Base-by-base conservation (phyloP, 2,329 filamentous ascomycete species). In the Akanthomyces uredinophilus region DNA sequence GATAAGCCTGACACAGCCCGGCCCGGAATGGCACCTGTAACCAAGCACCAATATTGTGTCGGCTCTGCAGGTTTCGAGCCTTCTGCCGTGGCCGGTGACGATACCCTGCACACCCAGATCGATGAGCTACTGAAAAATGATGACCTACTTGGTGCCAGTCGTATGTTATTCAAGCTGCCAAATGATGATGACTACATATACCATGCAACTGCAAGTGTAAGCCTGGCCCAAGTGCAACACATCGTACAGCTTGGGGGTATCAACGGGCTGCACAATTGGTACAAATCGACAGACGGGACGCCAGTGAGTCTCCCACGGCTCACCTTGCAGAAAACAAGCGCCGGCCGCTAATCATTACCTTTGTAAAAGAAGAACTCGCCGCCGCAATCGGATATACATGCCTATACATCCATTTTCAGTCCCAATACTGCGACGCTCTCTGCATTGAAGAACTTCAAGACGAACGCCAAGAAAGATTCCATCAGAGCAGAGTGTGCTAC, bases 381-480 rank as follows among this genome's bases (percentile, higher is more conserved):
- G 7, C 76, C 82, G 1, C 74, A 73, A 50, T 67, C 79, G 60
- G 89, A 92, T 68, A 81, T 88, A 62, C 79, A 82, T 49, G 83
- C 88, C 20, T 92, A 92, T 76, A 81, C 84, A 43, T 77, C 82
- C 53, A 79, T 92, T 69, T 92, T 91, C 77, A 78, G 77, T 37
- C 81, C 88, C 1, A 75, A 79, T 1, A 86, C 85, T 4, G 78
- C 79, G 14, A 87, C 87, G 2, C 68, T 80, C 5, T 85, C 87
- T 62, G 83, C 87, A 13, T 79, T 92, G 16, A 87, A 80, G 64
- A 82, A 81, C 54, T 82, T 90, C 68, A 74, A 74, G 53, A 80
- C 87, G 64, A 91, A 90, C 70, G 87, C 89, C 44, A 81, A 81
- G 64, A 82, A 87, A 71, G 77, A 73, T 44, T 89, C 87, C 1